These are phyloP conservation scores for Gentiana straminea DNA, from an alignment of 257 asterid genomes.

Conservation along the genomic window DNA sequence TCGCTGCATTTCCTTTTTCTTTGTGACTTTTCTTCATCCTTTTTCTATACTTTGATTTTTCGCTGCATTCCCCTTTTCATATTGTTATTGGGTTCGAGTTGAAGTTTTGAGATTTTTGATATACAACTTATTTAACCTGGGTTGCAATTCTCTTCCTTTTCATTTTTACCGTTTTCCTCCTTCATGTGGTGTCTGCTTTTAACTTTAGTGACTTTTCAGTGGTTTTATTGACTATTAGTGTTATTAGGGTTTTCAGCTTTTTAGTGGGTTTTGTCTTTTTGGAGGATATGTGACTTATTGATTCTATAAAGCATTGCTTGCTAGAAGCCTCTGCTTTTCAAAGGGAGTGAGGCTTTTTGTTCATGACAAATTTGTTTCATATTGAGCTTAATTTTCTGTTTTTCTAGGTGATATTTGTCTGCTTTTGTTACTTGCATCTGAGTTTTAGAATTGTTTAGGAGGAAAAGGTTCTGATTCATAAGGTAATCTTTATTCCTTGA, in stretches of 20 bases:
- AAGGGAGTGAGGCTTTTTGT: background rate
- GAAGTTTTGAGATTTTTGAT: slow-evolving; percentile 10
- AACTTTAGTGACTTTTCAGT: slow-evolving; percentile 20
- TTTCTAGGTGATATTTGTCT: slow-evolving; percentile 1
- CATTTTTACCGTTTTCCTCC: slow-evolving; percentile 14
- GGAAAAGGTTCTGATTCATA: slow-evolving; percentile 2
- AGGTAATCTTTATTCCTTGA: background rate
- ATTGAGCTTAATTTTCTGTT: slow-evolving; percentile 8
- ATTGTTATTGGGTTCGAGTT: slow-evolving; percentile 10
- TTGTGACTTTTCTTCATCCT: slow-evolving; percentile 1
- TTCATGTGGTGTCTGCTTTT: slow-evolving; percentile 25
- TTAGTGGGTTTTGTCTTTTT: slow-evolving; percentile 17
- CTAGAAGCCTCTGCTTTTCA: background rate
- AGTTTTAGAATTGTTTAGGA: slow-evolving; percentile 1
- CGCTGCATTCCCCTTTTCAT: background rate
- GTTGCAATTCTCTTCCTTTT: slow-evolving; percentile 13
- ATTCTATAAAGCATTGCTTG: background rate
- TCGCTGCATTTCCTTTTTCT: slow-evolving; percentile 4
- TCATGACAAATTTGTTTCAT: background rate
- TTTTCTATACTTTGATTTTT: slow-evolving; percentile 4
- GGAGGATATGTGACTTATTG: slow-evolving; percentile 6
- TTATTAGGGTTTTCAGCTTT: too few relatives aligned
- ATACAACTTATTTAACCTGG: slow-evolving; percentile 2
- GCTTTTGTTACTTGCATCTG: slow-evolving; percentile 9
- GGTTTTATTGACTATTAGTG: too few relatives aligned